phyloP scores from a whole-genome alignment of 2,329 filamentous ascomycete genomes.

The Nannizziopsis barbatae region DNA sequence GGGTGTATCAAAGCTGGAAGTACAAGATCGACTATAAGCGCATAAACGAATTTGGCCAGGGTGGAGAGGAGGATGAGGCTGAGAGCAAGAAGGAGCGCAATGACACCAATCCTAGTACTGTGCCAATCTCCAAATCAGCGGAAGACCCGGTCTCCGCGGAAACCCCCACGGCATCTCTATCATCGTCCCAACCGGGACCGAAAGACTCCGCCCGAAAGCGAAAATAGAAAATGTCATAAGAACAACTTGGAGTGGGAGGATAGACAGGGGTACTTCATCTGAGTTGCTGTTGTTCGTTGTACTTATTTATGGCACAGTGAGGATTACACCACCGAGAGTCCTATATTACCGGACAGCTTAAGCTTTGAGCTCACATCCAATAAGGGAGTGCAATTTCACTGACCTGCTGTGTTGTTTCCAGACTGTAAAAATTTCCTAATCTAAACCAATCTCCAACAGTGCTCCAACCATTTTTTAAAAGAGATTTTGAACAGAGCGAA shows the following conservation, averaged over 20 bases:
- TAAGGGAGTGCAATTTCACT: too few relatives aligned
- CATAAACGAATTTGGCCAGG: conserved; percentile 96
- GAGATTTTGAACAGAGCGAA: too few relatives aligned
- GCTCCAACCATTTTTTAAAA: too few relatives aligned
- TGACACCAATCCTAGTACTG: conserved; percentile 9
- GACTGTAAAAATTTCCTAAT: too few relatives aligned
- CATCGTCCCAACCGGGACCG: background rate
- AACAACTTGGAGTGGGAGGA: background rate
- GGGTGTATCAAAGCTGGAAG: conserved; percentile 84
- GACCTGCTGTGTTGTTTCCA: too few relatives aligned
- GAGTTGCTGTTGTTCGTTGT: too few relatives aligned
- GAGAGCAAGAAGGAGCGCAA: conserved; percentile 35
- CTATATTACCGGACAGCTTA: too few relatives aligned
- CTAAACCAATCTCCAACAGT: too few relatives aligned
- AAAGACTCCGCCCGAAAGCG: conserved; percentile 13
- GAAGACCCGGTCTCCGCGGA: too few relatives aligned
- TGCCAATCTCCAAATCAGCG: conserved; percentile 9
- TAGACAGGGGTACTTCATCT: background rate
- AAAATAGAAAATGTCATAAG: conserved; percentile 8
- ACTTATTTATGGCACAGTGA: too few relatives aligned
- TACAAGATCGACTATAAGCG: conserved; percentile 86
- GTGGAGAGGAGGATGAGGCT: conserved; percentile 68
- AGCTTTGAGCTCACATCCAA: too few relatives aligned
- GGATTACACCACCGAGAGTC: too few relatives aligned
- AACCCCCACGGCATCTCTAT: conserved; percentile 5